These are phyloP conservation scores for Aspergillus texensis DNA, from an alignment of 2,329 filamentous ascomycete species.

Conservation along the genomic window DNA sequence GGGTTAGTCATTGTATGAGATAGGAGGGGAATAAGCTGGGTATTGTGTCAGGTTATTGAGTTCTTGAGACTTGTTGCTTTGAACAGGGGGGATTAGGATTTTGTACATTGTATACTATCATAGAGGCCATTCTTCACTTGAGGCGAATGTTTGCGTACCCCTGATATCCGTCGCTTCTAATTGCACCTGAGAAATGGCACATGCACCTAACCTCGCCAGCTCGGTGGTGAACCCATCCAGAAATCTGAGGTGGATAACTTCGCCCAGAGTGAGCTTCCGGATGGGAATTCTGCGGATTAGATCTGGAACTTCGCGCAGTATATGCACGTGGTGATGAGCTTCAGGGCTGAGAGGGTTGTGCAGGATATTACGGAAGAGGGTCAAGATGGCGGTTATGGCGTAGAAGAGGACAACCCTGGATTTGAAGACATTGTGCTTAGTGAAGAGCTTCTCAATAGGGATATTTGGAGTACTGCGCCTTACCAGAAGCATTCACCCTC, in stretches of 20 bases:
- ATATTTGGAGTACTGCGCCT: background rate
- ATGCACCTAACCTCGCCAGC: background rate
- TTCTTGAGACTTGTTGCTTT: no score
- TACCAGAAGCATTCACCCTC: conserved; percentile 4
- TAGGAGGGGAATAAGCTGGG: background rate
- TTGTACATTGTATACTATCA: no score
- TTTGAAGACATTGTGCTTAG: background rate
- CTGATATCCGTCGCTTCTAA: no score
- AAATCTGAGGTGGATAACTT: background rate
- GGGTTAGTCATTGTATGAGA: background rate
- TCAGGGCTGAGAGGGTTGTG: conserved; percentile 42
- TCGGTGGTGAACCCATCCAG: background rate
- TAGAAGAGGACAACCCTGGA: conserved; percentile 55
- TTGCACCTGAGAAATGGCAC: background rate
- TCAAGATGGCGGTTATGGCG: conserved; percentile 52
- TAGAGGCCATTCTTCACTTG: no score
- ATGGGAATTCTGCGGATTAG: conserved; percentile 6
- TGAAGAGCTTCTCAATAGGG: background rate
- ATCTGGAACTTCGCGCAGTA: background rate
- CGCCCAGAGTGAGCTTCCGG: conserved; percentile 6
- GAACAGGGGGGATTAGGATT: no score
- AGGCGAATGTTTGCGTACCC: no score
- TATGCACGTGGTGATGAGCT: conserved; percentile 15
- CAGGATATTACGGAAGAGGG: conserved; percentile 54
- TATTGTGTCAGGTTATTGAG: no score